Percentiles rank a stretch among this genome's conserved stretches.
phyloP scores from a whole-genome alignment of 139 green algal species.

The Picochlorum sp. region DNA sequence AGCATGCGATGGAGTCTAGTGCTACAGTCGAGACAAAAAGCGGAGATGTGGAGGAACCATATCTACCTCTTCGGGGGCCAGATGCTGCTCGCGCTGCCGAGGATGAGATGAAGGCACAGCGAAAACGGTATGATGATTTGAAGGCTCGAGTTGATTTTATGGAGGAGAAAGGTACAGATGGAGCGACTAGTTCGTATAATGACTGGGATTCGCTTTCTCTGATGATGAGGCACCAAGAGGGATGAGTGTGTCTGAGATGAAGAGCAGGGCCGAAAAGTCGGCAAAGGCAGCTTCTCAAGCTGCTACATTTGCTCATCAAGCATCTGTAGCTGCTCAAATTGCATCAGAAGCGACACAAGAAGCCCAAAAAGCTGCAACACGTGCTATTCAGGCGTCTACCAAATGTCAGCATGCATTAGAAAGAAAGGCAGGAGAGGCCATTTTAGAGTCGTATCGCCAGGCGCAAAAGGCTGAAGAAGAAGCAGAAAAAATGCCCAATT shows the following conservation, averaged over 20 bases:
- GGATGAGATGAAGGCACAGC: background rate
- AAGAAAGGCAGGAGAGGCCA: background rate
- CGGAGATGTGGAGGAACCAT: no score
- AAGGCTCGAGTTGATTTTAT: background rate
- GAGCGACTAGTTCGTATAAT: background rate
- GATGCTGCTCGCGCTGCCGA: background rate
- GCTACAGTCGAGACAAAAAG: no score
- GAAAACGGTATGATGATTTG: conserved; percentile 2
- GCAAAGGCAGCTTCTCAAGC: background rate
- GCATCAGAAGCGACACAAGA: conserved; percentile 12
- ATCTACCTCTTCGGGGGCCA: background rate
- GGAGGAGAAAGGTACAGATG: background rate
- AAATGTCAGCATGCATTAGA: conserved; percentile 8
- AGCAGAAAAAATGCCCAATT: background rate
- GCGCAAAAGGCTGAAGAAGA: background rate
- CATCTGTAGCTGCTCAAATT: background rate
- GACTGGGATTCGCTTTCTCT: background rate
- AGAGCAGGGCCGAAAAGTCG: background rate
- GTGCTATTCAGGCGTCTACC: background rate
- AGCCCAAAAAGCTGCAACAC: conserved; percentile 8
- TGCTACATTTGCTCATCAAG: background rate
- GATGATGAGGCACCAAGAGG: conserved; percentile 6
- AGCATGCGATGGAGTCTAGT: no score
- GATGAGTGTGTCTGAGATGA: background rate
- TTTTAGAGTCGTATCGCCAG: background rate